Evolutionary conservation across 192 early-diverging fungal genomes (phyloP).

Genomic region (Phlyctochytrium arcticum): DNA sequence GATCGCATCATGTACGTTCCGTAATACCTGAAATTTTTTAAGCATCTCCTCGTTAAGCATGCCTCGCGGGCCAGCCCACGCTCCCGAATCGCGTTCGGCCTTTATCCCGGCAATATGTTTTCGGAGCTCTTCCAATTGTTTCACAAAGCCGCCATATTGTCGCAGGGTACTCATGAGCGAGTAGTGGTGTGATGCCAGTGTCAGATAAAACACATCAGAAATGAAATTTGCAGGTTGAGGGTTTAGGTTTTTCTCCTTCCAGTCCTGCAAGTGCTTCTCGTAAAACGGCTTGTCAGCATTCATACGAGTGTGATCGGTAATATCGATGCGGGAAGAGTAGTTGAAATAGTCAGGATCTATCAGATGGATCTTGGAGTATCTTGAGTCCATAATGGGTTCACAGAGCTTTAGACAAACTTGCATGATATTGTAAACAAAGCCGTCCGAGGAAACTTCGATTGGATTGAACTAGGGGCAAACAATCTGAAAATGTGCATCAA

Average conservation of each 20-base stretch:
- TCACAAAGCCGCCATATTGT: slow-evolving; percentile 62
- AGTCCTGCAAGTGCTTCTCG: slow-evolving; percentile 54
- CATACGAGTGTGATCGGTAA: slow-evolving; percentile 74
- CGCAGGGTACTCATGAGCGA: slow-evolving; percentile 71
- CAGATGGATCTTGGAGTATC: slow-evolving; percentile 66
- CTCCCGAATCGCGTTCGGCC: slow-evolving; percentile 48
- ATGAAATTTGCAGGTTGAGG: slow-evolving; percentile 69
- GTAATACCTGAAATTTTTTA: slow-evolving; percentile 52
- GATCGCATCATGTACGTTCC: slow-evolving; percentile 6
- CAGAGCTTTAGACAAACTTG: slow-evolving; percentile 62
- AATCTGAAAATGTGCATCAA: slow-evolving; percentile 3
- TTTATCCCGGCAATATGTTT: slow-evolving; percentile 64
- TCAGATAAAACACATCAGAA: slow-evolving; percentile 82
- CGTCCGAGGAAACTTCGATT: slow-evolving; percentile 71
- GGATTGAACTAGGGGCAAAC: slow-evolving; percentile 52
- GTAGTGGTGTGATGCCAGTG: slow-evolving; percentile 73
- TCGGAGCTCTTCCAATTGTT: slow-evolving; percentile 64
- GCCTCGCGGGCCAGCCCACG: slow-evolving; percentile 22
- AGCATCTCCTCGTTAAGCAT: slow-evolving; percentile 43
- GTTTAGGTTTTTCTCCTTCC: slow-evolving; percentile 7
- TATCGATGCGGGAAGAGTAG: slow-evolving; percentile 49
- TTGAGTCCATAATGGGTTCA: slow-evolving; percentile 83
- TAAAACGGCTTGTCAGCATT: slow-evolving; percentile 66
- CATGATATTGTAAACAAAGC: slow-evolving; percentile 78
- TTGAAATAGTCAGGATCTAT: slow-evolving; percentile 75